phyloP scores from a whole-genome alignment of 78 protist species.

The Dictyostelium firmibasis region DNA sequence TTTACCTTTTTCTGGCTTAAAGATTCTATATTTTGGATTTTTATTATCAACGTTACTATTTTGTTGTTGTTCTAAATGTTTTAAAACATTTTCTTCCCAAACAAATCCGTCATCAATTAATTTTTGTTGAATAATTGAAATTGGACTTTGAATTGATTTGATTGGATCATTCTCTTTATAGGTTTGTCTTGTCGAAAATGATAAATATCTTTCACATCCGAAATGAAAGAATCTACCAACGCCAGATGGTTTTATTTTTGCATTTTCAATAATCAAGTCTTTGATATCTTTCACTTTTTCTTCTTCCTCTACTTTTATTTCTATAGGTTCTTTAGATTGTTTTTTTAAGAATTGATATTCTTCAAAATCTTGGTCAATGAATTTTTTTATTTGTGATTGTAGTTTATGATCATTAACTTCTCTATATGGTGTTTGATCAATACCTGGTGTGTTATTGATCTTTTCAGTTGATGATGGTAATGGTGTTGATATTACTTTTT shows the following conservation, averaged over 20 bases:
- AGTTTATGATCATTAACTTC: background rate
- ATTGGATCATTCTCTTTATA: background rate
- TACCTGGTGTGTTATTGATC: background rate
- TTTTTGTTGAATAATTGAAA: background rate
- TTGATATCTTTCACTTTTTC: background rate
- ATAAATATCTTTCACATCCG: conserved; percentile 58
- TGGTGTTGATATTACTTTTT: background rate
- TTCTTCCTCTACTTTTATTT: background rate
- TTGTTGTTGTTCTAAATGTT: background rate
- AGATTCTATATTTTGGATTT: background rate
- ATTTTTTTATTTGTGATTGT: background rate
- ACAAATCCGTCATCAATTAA: conserved; percentile 39
- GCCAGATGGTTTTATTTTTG: conserved; percentile 59
- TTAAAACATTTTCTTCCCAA: conserved; percentile 47
- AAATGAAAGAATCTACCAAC: conserved; percentile 70
- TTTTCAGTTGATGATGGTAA: background rate
- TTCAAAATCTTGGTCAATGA: background rate
- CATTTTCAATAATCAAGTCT: background rate
- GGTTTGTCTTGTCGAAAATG: conserved; percentile 16
- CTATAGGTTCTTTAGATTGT: background rate
- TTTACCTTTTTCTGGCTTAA: background rate
- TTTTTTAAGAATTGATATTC: background rate
- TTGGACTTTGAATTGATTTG: conserved; percentile 1
- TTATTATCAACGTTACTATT: background rate
- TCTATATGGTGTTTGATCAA: background rate